Percentiles rank a stretch among this genome's conserved stretches.
phyloP scores from a whole-genome alignment of 495 filamentous ascomycete genomes.

The Penicillium coffeae region DNA sequence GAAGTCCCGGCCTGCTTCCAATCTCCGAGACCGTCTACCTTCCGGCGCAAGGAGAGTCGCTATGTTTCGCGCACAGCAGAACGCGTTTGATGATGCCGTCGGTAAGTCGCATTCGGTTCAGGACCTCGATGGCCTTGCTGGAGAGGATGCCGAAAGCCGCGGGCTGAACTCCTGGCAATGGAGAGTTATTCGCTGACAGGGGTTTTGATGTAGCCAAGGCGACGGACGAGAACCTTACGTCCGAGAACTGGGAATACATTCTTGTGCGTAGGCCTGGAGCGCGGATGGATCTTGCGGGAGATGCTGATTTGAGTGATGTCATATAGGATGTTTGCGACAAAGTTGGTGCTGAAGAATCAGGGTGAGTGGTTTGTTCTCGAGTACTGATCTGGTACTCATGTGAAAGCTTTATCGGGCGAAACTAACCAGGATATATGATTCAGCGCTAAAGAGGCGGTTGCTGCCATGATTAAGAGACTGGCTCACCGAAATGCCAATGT shows the following conservation, averaged over 20 bases:
- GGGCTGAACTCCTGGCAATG: neutral
- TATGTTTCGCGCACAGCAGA: slow-evolving; percentile 80
- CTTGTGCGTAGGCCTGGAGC: slow-evolving; percentile 49
- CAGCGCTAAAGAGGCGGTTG: slow-evolving; percentile 85
- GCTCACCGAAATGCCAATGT: slow-evolving; percentile 98
- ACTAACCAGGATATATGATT: neutral
- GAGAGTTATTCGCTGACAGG: slow-evolving; percentile 19
- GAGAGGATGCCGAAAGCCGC: no score
- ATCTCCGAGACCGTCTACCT: neutral
- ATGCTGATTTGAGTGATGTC: slow-evolving; percentile 16
- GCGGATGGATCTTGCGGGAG: neutral
- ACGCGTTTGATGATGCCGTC: slow-evolving; percentile 77
- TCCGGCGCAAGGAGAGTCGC: slow-evolving; percentile 8
- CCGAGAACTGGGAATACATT: slow-evolving; percentile 98
- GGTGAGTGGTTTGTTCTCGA: slow-evolving; percentile 48
- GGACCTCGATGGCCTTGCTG: neutral
- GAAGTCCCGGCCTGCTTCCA: slow-evolving; percentile 8
- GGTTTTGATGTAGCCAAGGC: slow-evolving; percentile 71
- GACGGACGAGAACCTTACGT: slow-evolving; percentile 96
- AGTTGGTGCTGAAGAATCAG: slow-evolving; percentile 62
- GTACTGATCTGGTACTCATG: no score
- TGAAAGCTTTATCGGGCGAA: no score
- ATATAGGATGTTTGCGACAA: slow-evolving; percentile 90
- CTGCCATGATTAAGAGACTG: slow-evolving; percentile 90
- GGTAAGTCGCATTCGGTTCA: slow-evolving; percentile 47